Percentiles rank a stretch among this genome's conserved stretches.
These are phyloP conservation scores for Rhynchosporium graminicola DNA, from an alignment of 2,329 filamentous ascomycete species.

Conservation along the genomic window DNA sequence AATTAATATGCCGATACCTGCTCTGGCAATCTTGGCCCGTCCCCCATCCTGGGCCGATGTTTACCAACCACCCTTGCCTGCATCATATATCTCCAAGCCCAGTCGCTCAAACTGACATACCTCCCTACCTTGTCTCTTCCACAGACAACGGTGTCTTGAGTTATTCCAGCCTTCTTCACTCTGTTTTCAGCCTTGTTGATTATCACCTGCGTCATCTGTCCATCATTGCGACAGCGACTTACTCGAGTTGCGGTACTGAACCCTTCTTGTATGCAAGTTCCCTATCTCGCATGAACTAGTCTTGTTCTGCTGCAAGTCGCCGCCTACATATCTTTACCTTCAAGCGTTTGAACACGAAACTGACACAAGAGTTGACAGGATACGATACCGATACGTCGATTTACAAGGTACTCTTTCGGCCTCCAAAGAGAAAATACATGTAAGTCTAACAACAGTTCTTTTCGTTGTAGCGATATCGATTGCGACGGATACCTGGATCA, in stretches of 20 bases:
- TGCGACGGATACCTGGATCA: background rate
- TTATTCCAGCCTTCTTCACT: slow-evolving; percentile 27
- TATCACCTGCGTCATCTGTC: slow-evolving; percentile 17
- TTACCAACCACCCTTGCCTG: slow-evolving; percentile 39
- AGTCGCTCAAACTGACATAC: slow-evolving; percentile 27
- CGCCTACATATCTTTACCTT: slow-evolving; percentile 21
- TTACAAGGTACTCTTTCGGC: background rate
- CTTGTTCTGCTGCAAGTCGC: slow-evolving; percentile 22
- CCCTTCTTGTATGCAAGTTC: slow-evolving; percentile 32
- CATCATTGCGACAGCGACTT: background rate
- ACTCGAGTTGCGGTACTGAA: slow-evolving; percentile 5
- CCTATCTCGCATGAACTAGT: slow-evolving; percentile 30
- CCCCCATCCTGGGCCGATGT: slow-evolving; percentile 24
- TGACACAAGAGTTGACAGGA: slow-evolving; percentile 24
- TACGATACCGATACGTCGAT: background rate
- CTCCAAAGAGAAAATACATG: background rate
- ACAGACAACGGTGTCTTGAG: slow-evolving; percentile 32
- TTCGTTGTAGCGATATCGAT: background rate
- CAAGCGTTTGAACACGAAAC: slow-evolving; percentile 20
- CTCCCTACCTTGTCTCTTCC: slow-evolving; percentile 35
- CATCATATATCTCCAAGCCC: slow-evolving; percentile 39
- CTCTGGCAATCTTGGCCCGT: slow-evolving; percentile 17
- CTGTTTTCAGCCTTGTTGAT: slow-evolving; percentile 27
- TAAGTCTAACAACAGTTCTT: slow-evolving; percentile 22
- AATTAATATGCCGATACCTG: slow-evolving; percentile 38